Base-by-base conservation (phyloP, 768 basidiomycete genomes). In the Serendipita indica region DNA sequence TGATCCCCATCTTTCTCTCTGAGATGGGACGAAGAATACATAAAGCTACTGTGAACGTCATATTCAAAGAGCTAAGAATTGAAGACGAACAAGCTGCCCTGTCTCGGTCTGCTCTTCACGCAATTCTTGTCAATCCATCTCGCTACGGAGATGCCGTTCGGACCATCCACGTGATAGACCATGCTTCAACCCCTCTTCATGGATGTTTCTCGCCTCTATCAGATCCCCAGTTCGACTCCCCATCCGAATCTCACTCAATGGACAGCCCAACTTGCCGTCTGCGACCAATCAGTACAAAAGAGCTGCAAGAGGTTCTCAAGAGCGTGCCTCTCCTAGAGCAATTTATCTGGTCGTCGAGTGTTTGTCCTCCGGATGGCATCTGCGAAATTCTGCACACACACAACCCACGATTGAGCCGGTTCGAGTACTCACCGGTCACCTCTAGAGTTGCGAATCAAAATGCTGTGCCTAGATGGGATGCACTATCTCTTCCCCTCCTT, bases 281-380 rank as follows among this genome's bases (percentile, higher is more conserved):
- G n/a, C n/a, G n/a, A n/a, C 67, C 66, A 6, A 46, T 68, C 12
- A 33, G 57, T 5, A 60, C 61, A 16, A 22, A 58, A 14, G 39
- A 41, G 14, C 27, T 68, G 12, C 22, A 49, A 16, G 32, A 22
- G 12, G 32, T 68, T 6, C 61, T 68, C 14, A 33, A 28, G 18
- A 18, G 33, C 10, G 65, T 65, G 34, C 30, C 57, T n/a, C 57
- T 61, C 28, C 62, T 74, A 18, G 70, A 72, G 59, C 62, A 62
- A 27, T 64, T 74, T 43, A 43, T 59, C 13, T 74, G 73, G 73
- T 41, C 58, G 25, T 69, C 70, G 57, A 58, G 67, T 5, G 65
- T 65, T 28, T 64, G 63, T 22, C 73, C 73, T 3, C 72, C 72
- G 7, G 72, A 74, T 63, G 71, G 73, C 4, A 27, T 74, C 16